Evolutionary conservation across 768 basidiomycete genomes (phyloP), one percentile per base, ranked within the genome.

Genomic region (Mycena olivaceomarginata): DNA sequence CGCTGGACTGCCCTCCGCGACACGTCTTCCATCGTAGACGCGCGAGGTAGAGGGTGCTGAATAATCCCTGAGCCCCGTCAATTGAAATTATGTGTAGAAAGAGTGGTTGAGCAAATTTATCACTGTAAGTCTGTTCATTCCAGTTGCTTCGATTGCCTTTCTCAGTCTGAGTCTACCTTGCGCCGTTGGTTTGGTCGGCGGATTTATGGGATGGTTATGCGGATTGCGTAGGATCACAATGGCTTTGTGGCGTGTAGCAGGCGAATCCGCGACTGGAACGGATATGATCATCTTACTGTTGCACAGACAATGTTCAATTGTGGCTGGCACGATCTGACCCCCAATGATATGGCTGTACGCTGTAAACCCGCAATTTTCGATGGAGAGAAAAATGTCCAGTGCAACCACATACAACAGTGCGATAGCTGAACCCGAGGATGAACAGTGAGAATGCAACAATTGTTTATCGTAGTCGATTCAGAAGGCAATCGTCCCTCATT

Each of bases 191-290:
- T 71, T 76, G 10, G 4, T 39, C 0, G 57, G 2, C 0, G 75
- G 75, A 43, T 76, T 69, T 0, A 9, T 45, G 1, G 75, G 75
- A 31, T 69, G 3, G 76, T 70, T 70, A 40, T 75, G 68, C 2
- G 67, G 5, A 22, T 65, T 75, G 16, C 9, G 11, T 13, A 75
- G 18, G 25, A 64, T n/a, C 5, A 75, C 2, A 75, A 15, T 18
- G 51, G 67, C 22, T 48, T 48, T 48, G 15, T 16, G 46, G 10
- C n/a, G n/a, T n/a, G n/a, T n/a, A n/a, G 46, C 4, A 16, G 46
- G 31, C 72, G 67, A 9, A 57, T 68, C 22, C 12, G 18, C 4
- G 70, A 70, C 56, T 72, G 71, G 0, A 25, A 59, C 0, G 71
- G 66, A 59, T 72, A 56, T 20, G 11, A 56, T 22, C 53, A 56